These are phyloP conservation scores for Ashbya aceris DNA, from an alignment of 1,139 yeast genomes.

Conservation along the genomic window DNA sequence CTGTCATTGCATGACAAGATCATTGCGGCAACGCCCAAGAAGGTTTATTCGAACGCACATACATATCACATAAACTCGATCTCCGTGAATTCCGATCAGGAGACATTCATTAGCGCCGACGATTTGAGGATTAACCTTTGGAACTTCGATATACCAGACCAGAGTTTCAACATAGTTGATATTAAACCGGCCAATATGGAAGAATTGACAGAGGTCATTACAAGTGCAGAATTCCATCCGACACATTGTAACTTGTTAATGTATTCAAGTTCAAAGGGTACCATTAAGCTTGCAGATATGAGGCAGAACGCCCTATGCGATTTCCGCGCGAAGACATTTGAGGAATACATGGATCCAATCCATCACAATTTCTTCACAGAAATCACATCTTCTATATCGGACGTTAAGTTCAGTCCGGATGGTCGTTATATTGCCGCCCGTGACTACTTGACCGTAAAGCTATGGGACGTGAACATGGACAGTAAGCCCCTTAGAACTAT, in stretches of 20 bases:
- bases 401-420: constrained; percentile 84
- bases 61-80: constrained; percentile 97
- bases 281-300: constrained; percentile 94
- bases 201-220: constrained; percentile 95
- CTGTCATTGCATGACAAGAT: constrained; percentile 87
- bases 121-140: constrained; percentile 93
- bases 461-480: constrained; percentile 98
- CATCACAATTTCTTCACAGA: constrained; percentile 95
- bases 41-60: constrained; percentile 90
- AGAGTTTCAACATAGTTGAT: constrained; percentile 92
- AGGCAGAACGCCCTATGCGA: constrained; percentile 93
- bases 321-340: constrained; percentile 78
- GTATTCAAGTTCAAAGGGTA: constrained; percentile 96
- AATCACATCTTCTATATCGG: constrained; percentile 89
- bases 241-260: constrained; percentile 83
- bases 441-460: constrained; percentile 94
- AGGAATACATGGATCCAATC: constrained; percentile 87
- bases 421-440: constrained; percentile 93
- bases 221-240: constrained; percentile 98
- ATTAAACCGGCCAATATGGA: constrained; percentile 98
- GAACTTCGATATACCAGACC: constrained; percentile 92
- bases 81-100: constrained; percentile 90
- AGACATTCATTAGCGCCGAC: constrained; percentile 87
- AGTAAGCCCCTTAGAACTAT: constrained; percentile 88
- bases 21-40: constrained; percentile 90